phyloP scores from a whole-genome alignment of 768 basidiomycete species.

The Tulasnella sp. region DNA sequence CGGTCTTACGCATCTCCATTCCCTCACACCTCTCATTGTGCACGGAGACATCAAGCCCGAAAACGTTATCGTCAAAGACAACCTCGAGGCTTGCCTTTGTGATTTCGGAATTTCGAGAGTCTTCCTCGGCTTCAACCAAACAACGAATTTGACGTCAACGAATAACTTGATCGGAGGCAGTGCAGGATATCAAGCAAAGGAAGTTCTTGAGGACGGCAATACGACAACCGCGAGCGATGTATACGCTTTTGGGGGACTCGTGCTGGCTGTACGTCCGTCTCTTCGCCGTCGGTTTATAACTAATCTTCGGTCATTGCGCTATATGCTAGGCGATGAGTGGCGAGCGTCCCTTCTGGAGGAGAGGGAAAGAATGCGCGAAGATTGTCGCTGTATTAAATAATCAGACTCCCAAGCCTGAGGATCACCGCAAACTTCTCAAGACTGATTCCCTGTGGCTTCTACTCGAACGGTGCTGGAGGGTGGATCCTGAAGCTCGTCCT shows the following conservation, averaged over 20 bases:
- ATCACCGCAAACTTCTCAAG: not conserved
- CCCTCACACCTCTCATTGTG: not conserved
- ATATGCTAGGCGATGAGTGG: conserved; percentile 2
- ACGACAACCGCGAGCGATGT: not conserved
- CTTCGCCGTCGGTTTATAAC: not conserved
- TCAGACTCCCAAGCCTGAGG: not conserved
- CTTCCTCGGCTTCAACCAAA: not conserved
- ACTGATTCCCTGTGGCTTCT: not conserved
- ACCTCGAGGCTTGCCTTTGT: not conserved
- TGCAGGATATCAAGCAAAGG: not conserved
- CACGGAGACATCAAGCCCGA: not conserved
- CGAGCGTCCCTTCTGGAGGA: not conserved
- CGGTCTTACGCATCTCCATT: not conserved
- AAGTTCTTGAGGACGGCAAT: not conserved
- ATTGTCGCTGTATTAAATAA: not conserved
- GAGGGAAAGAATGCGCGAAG: not conserved
- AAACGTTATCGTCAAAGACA: not conserved
- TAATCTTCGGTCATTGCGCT: not conserved
- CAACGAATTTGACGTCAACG: not conserved
- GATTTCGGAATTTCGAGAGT: conserved; percentile 11
- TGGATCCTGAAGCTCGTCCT: not conserved
- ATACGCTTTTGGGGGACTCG: conserved; percentile 4
- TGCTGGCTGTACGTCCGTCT: not conserved
- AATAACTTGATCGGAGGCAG: not conserved
- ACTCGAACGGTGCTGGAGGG: not conserved